Evolutionary conservation across 2,329 filamentous ascomycete genomes (phyloP).

Genomic region (Hysterium pulicare): DNA sequence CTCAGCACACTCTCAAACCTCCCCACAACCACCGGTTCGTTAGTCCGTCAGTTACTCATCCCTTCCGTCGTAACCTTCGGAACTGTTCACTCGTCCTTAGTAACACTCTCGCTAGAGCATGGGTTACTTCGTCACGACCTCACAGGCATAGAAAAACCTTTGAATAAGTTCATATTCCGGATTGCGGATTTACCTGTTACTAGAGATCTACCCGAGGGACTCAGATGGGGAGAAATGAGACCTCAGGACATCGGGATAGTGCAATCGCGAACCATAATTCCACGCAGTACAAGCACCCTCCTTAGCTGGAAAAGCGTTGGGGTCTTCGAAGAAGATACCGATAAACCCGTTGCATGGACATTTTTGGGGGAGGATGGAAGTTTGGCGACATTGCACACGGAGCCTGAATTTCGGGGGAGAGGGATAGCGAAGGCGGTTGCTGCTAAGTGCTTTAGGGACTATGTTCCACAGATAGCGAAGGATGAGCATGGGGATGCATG

Average conservation of each 20-base stretch:
- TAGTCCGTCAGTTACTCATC: slow-evolving; percentile 30
- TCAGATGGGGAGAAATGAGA: slow-evolving; percentile 55
- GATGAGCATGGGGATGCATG: slow-evolving; percentile 46
- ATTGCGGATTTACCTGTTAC: slow-evolving; percentile 45
- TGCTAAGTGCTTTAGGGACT: slow-evolving; percentile 54
- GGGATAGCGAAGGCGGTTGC: slow-evolving; percentile 63
- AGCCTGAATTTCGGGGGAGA: slow-evolving; percentile 56
- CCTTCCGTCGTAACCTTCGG: slow-evolving; percentile 44
- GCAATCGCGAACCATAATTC: slow-evolving; percentile 47
- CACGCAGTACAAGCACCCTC: slow-evolving; percentile 50
- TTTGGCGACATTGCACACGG: slow-evolving; percentile 60
- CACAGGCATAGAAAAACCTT: slow-evolving; percentile 26
- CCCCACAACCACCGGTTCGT: slow-evolving; percentile 17
- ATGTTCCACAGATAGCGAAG: slow-evolving; percentile 26
- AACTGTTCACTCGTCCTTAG: slow-evolving; percentile 36
- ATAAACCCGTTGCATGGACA: slow-evolving; percentile 60
- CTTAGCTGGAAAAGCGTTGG: slow-evolving; percentile 37
- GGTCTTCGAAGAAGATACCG: slow-evolving; percentile 44
- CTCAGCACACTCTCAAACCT: slow-evolving; percentile 15
- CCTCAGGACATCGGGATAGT: slow-evolving; percentile 57
- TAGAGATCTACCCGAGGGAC: slow-evolving; percentile 42
- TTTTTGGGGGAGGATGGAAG: slow-evolving; percentile 62
- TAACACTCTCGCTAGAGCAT: slow-evolving; percentile 18
- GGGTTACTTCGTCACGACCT: slow-evolving; percentile 27
- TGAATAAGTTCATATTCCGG: slow-evolving; percentile 58